phyloP scores from a whole-genome alignment of 495 filamentous ascomycete genomes.

The Lindgomyces ingoldianus region DNA sequence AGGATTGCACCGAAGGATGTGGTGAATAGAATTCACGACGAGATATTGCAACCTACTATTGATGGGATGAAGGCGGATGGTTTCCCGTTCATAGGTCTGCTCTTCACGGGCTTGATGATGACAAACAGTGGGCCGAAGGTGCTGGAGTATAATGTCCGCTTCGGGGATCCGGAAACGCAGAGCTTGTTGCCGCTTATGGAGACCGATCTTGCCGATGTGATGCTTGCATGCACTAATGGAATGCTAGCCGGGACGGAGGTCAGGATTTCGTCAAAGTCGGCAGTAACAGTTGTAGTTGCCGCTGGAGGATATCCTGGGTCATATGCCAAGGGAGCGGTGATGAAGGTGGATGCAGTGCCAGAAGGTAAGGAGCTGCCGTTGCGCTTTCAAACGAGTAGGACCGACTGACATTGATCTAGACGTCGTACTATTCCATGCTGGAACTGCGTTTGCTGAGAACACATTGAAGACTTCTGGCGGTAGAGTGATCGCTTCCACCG shows the following conservation, averaged over 20 bases:
- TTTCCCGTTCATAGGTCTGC: conserved; percentile 76
- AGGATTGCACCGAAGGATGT: conserved; percentile 74
- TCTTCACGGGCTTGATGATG: conserved; percentile 98
- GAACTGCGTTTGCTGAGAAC: conserved; percentile 66
- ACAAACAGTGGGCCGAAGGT: conserved; percentile 82
- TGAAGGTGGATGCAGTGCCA: conserved; percentile 57
- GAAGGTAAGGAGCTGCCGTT: conserved; percentile 41
- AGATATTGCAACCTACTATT: conserved; percentile 85
- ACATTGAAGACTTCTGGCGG: conserved; percentile 78
- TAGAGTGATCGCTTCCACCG: conserved; percentile 85
- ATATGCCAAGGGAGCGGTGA: conserved; percentile 79
- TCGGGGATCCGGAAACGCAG: conserved; percentile 95
- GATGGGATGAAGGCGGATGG: conserved; percentile 81
- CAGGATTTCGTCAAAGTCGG: conserved; percentile 66
- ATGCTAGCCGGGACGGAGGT: conserved; percentile 71
- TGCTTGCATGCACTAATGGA: conserved; percentile 79
- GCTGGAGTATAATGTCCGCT: conserved; percentile 95
- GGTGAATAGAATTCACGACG: conserved; percentile 74
- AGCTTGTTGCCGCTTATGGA: conserved; percentile 85
- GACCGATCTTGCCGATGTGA: conserved; percentile 85
- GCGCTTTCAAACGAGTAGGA: not conserved
- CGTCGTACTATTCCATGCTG: conserved; percentile 88
- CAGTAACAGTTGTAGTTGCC: conserved; percentile 89
- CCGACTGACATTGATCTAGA: conserved; percentile 34
- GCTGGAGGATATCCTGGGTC: conserved; percentile 92